A percentile compares a stretch with the other conserved stretches of the same genome.
Conservation (phyloP, 345 rosid genomes). For the Euphorbia lathyris region DNA sequence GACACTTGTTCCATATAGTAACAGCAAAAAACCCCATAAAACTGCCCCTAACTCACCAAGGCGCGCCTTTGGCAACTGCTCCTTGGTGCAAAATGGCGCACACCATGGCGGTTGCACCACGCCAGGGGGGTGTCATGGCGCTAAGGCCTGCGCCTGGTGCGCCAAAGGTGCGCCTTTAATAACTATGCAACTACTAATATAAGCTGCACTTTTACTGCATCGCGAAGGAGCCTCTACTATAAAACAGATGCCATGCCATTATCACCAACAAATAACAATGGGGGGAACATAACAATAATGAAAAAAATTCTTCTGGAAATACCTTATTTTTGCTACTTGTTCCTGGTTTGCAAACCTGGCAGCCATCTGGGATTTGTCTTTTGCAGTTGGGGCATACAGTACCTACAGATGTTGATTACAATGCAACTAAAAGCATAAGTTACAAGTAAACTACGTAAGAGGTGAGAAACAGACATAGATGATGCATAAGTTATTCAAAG, state of each 20-base stretch:
- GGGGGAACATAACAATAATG: not conserved
- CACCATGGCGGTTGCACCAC: too few species aligned
- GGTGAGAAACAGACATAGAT: not conserved
- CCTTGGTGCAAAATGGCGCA: too few species aligned
- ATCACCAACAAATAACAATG: not conserved
- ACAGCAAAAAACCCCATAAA: too few species aligned
- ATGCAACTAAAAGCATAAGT: not conserved
- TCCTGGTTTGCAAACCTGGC: conserved; percentile 14
- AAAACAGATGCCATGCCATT: not conserved
- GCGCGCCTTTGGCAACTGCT: too few species aligned
- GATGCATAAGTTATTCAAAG: not conserved
- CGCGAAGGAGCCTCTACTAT: not conserved
- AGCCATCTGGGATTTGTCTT: not conserved
- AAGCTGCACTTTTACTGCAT: not conserved
- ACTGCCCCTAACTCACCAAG: too few species aligned
- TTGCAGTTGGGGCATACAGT: conserved; percentile 11
- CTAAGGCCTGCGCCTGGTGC: too few species aligned
- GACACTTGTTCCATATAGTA: too few species aligned
- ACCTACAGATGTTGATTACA: not conserved
- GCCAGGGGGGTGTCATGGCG: too few species aligned
- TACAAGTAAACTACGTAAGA: too few species aligned
- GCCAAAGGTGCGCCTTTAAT: too few species aligned
- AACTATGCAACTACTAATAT: too few species aligned
- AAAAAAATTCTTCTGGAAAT: not conserved
- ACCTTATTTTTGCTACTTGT: conserved; percentile 15